phyloP scores from a whole-genome alignment of 2,329 filamentous ascomycete genomes.

The Alternaria sp. region DNA sequence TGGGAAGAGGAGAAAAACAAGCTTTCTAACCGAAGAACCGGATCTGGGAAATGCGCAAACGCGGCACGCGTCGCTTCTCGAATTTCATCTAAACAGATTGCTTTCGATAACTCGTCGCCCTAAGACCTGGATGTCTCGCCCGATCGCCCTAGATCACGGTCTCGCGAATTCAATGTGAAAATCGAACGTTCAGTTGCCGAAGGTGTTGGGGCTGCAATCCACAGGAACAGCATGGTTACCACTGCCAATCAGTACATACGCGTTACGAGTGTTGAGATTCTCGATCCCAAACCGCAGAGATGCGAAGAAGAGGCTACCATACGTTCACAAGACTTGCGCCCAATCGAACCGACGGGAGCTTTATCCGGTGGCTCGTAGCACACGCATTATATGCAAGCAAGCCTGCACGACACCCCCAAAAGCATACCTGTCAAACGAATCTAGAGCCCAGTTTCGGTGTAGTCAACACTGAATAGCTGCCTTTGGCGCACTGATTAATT shows the following conservation, averaged over 20 bases:
- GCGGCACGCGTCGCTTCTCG: slow-evolving; percentile 8
- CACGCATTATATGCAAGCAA: slow-evolving; percentile 3
- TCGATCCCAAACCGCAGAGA: not conserved
- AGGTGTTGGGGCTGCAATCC: not conserved
- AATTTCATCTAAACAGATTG: slow-evolving; percentile 16
- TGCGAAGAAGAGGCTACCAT: not conserved
- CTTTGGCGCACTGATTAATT: slow-evolving; percentile 4
- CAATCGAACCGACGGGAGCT: not conserved
- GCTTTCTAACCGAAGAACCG: slow-evolving; percentile 8
- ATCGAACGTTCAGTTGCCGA: not conserved
- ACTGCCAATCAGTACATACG: not conserved
- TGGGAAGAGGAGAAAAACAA: slow-evolving; percentile 3
- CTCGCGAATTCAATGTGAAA: not conserved
- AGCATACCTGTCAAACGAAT: not conserved
- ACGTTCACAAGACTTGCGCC: not conserved
- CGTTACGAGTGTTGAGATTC: not conserved
- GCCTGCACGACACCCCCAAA: not conserved
- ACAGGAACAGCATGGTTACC: not conserved
- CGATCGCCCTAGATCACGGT: not conserved
- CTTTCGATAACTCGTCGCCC: slow-evolving; percentile 8
- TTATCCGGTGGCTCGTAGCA: slow-evolving; percentile 12
- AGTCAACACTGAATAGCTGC: slow-evolving; percentile 1
- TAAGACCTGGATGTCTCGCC: not conserved
- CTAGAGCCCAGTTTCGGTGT: not conserved
- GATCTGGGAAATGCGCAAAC: not conserved